Evolutionary conservation across 805 yeast genomes (phyloP).

Genomic region (Yarrowia sp.): DNA sequence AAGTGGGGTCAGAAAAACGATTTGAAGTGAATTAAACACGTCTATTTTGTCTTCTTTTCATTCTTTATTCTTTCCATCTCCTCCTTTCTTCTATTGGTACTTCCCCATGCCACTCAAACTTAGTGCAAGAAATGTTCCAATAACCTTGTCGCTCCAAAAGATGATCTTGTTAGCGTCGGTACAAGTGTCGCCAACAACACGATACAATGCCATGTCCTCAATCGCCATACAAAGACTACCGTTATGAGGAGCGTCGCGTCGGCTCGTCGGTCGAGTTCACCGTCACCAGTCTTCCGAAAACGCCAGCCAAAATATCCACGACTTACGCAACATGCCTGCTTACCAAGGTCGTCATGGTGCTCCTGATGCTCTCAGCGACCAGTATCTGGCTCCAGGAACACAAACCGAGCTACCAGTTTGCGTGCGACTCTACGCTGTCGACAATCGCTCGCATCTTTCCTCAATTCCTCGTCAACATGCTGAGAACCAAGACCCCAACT

Average conservation of each 20-base stretch:
- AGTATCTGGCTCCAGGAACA: background rate
- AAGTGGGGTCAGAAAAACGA: too few relatives aligned
- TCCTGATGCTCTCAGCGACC: background rate
- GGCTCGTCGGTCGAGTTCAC: constrained; percentile 10
- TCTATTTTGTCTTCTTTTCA: background rate
- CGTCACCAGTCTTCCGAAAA: constrained; percentile 4
- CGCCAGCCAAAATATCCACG: background rate
- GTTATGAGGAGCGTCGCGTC: constrained; percentile 13
- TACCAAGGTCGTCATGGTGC: background rate
- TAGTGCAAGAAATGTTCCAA: constrained; percentile 2
- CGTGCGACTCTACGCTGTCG: background rate
- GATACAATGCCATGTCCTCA: background rate
- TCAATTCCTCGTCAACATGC: background rate
- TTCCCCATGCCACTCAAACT: too few relatives aligned
- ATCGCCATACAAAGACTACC: constrained; percentile 19
- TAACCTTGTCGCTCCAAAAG: background rate
- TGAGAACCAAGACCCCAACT: constrained; percentile 1
- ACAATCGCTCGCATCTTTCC: background rate
- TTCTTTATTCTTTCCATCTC: background rate
- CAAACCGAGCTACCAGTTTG: background rate
- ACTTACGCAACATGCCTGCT: background rate
- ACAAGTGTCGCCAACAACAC: background rate
- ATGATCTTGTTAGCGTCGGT: background rate
- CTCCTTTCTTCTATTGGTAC: background rate
- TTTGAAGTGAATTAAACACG: background rate